Evolutionary conservation across 371 early-diverging fungal genomes (phyloP), one percentile per base, ranked within the genome.

Genomic region (Choanephora cucurbitarum): DNA sequence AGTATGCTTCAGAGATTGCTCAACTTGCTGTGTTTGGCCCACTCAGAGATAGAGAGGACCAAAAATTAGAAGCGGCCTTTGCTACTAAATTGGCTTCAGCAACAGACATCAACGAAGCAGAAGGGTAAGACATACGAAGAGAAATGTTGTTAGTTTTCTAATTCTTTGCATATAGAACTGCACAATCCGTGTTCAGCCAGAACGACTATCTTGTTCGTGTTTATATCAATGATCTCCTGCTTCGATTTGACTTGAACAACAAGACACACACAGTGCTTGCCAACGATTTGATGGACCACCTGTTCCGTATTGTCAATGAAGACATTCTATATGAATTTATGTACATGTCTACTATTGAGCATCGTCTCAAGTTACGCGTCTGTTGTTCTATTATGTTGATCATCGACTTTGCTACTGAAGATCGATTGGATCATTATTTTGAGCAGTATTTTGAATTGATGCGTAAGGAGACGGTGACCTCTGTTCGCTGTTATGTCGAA

Each of bases 151-250:
- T 28, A 3, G 0, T 49, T 49, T 15, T 34, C 37, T 52, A 17
- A 19, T 32, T 32, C 22, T 33, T 37, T 17, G 15, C 7, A 28
- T 5, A 28, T 55, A 77, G 78, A 14, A 70, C 75, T 34, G 78
- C 57, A 0, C 69, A 63, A 14, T 57, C 54, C 3, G 37, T 70
- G 3, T 68, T 75, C 44, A 67, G 48, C 44, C 70, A 71, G 53
- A 77, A 78, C 40, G 87, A 87, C 53, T 85, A 83, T 48, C 54
- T 73, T 42, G 79, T 82, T 4, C 79, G 88, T 14, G 81, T 86
- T 9, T 47, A 69, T 46, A 77, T 77, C 67, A 82, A 79, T 52
- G 77, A 73, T 46, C 23, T 87, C 5, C 47, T 87, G 23, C 39
- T 75, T n/a, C 70, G 75, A 33, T 49, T 85, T 21, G 65, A 80